A percentile compares a stretch with the other conserved stretches of the same genome.
These are phyloP conservation scores for Pneumocystis sp. DNA, from an alignment of 1,139 yeast species.

Conservation along the genomic window DNA sequence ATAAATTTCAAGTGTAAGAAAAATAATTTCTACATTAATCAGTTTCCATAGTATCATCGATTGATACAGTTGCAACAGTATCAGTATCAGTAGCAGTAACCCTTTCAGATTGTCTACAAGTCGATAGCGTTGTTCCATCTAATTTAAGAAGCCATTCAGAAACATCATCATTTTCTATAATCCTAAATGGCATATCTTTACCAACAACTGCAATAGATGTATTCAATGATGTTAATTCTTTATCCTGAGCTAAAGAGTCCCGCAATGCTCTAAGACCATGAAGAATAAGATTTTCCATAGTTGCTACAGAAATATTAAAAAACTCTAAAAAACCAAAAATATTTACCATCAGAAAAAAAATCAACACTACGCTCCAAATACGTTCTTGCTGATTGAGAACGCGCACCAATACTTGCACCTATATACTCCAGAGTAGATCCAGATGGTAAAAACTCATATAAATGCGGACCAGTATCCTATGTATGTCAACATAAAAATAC, in stretches of 20 bases:
- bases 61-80: constrained; percentile 19
- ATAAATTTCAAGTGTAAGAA: neutral
- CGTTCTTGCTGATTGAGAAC: constrained; percentile 96
- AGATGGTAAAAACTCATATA: constrained; percentile 88
- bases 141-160: constrained; percentile 45
- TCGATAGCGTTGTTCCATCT: constrained; percentile 11
- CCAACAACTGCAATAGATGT: constrained; percentile 90
- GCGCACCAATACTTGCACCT: constrained; percentile 95
- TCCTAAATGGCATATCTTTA: constrained; percentile 52
- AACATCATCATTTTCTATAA: constrained; percentile 77
- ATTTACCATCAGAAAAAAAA: constrained; percentile 33
- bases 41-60: constrained; percentile 16
- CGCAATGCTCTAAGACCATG: constrained; percentile 85
- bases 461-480: constrained; percentile 76
- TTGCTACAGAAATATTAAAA: constrained; percentile 21
- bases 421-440: constrained; percentile 83
- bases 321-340: neutral
- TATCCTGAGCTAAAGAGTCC: constrained; percentile 88
- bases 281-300: constrained; percentile 60
- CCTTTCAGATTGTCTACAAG: constrained; percentile 33
- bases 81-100: constrained; percentile 27
- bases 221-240: constrained; percentile 68
- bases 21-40: constrained; percentile 3
- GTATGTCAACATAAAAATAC: neutral
- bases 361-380: constrained; percentile 78